A percentile compares a stretch with the other conserved stretches of the same genome.
phyloP scores from a whole-genome alignment of 805 yeast species.

The Huiozyma naganishii region DNA sequence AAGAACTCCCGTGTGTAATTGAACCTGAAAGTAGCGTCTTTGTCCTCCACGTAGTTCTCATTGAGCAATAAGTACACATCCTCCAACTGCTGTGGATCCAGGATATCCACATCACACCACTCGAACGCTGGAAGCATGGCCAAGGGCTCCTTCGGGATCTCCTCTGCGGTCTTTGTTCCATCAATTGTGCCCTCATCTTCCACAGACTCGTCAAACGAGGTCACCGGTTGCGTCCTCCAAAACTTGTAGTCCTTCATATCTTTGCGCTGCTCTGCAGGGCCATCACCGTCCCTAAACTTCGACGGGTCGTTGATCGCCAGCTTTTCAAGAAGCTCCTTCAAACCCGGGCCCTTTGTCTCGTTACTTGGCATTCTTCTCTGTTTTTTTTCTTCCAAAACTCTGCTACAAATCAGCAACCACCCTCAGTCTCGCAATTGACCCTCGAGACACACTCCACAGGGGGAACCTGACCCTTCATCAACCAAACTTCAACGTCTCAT shows the following conservation, averaged over 20 bases:
- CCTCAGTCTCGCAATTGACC: not conserved
- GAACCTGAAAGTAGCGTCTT: slow-evolving; percentile 84
- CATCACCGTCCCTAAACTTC: not conserved
- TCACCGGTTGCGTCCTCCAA: slow-evolving; percentile 97
- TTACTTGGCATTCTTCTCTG: not conserved
- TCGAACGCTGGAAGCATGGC: slow-evolving; percentile 73
- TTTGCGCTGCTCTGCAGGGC: slow-evolving; percentile 34
- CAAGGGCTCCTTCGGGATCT: slow-evolving; percentile 60
- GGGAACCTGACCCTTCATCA: not conserved
- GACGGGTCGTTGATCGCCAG: slow-evolving; percentile 28
- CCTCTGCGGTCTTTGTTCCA: slow-evolving; percentile 49
- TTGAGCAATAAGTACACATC: slow-evolving; percentile 74
- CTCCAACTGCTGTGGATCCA: slow-evolving; percentile 43
- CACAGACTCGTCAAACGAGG: slow-evolving; percentile 57
- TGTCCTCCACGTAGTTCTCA: slow-evolving; percentile 91
- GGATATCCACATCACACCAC: slow-evolving; percentile 74
- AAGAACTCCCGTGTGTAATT: slow-evolving; percentile 75
- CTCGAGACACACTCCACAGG: not conserved
- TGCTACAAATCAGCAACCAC: not conserved
- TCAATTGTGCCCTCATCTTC: slow-evolving; percentile 78
- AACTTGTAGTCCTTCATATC: slow-evolving; percentile 86
- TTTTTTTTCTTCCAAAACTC: not conserved
- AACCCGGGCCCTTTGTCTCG: slow-evolving; percentile 11
- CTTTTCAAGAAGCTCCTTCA: slow-evolving; percentile 42
- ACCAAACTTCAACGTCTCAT: not conserved